Evolutionary conservation across 129 eudicot species (phyloP).

Genomic region (Helianthus tuberosus): DNA sequence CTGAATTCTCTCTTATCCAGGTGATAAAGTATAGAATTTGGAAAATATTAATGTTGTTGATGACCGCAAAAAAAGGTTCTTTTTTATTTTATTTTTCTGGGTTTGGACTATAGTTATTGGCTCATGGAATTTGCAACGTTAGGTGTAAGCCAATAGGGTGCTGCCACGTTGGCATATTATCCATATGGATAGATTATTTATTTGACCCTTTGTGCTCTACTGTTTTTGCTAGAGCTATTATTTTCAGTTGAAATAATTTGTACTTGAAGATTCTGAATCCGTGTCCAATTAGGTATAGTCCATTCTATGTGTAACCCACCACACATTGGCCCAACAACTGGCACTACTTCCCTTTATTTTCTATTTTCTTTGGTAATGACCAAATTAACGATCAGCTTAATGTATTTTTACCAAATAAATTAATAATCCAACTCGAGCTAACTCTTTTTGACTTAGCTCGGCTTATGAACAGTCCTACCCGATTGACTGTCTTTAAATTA

Average conservation of each 20-base stretch:
- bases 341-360: neutral
- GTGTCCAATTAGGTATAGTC: neutral
- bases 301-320: neutral
- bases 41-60: neutral
- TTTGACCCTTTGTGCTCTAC: neutral
- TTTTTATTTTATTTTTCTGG: neutral
- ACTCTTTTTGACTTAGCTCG: too few relatives aligned
- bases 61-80: neutral
- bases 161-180: neutral
- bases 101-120: neutral
- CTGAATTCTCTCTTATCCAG: neutral
- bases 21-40: neutral
- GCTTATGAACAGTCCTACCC: too few relatives aligned
- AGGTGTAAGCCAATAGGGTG: constrained; percentile 9
- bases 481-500: too few relatives aligned
- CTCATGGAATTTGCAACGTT: neutral
- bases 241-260: too few relatives aligned
- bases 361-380: too few relatives aligned
- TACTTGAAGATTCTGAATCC: neutral
- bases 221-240: neutral
- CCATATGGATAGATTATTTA: neutral
- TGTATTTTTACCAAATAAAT: too few relatives aligned
- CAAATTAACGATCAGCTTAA: too few relatives aligned
- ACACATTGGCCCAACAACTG: neutral
- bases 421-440: too few relatives aligned